A percentile compares a stretch with the other conserved stretches of the same genome.
These are phyloP conservation scores for Colletotrichum sp. DNA, from an alignment of 2,329 filamentous ascomycete genomes.

Conservation along the genomic window DNA sequence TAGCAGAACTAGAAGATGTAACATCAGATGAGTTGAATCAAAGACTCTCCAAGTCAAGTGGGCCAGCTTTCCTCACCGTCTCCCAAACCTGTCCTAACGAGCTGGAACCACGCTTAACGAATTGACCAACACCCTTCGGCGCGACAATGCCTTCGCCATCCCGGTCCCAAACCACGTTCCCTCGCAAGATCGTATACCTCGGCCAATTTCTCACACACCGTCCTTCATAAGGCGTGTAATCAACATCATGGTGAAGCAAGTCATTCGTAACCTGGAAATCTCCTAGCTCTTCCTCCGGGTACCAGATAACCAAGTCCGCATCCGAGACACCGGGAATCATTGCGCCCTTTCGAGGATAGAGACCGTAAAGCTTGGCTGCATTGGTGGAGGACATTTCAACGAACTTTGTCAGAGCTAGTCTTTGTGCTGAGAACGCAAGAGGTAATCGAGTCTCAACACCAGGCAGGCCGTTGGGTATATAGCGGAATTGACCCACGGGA, in stretches of 20 bases:
- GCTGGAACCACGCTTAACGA: slow-evolving; percentile 43
- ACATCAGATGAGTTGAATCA: not conserved
- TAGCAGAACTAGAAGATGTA: not conserved
- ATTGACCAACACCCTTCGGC: slow-evolving; percentile 50
- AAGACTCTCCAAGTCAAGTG: not conserved
- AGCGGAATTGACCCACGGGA: slow-evolving; percentile 50
- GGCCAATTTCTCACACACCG: not conserved
- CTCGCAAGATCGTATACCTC: not conserved
- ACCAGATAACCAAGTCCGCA: slow-evolving; percentile 42
- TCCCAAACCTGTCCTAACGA: slow-evolving; percentile 21
- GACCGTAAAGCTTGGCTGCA: slow-evolving; percentile 60
- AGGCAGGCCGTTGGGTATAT: slow-evolving; percentile 62
- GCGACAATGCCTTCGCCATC: not conserved
- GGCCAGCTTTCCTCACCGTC: not conserved
- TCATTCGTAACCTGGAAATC: not conserved
- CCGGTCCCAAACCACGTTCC: not conserved
- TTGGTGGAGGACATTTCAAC: slow-evolving; percentile 60
- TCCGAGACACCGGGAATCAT: slow-evolving; percentile 52
- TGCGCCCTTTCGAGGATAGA: slow-evolving; percentile 54
- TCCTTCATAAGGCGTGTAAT: not conserved
- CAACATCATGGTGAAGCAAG: not conserved
- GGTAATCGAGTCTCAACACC: slow-evolving; percentile 61
- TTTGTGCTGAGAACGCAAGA: slow-evolving; percentile 28
- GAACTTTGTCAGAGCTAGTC: slow-evolving; percentile 31
- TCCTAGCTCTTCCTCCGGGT: not conserved